Evolutionary conservation across 2,329 filamentous ascomycete species (phyloP), one percentile per base, ranked within the genome.

Genomic region (Knoxdaviesia capensis): DNA sequence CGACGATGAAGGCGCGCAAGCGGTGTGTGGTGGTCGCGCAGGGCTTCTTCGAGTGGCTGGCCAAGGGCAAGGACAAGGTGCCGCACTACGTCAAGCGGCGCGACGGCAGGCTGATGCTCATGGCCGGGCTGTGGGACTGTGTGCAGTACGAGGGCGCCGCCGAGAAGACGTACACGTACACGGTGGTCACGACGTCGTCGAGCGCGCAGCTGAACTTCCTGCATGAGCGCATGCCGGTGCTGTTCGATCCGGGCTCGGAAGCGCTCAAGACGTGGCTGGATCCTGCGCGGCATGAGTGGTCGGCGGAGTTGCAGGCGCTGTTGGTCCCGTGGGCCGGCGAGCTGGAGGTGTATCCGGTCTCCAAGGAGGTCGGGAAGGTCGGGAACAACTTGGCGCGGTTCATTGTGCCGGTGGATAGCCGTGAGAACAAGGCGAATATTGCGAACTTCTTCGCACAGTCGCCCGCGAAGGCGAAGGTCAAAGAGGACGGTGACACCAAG

Each of bases 21-120:
- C 70, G 90, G 31, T 96, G 90, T 56, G 66, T 96, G 28, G 75
- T 96, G 7, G 55, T 94, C 5, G 86, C 83, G 7, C 80, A 94
- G 58, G 90, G 90, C 1, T 98, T 96, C 59, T 98, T 85, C 53
- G 90, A 98, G 59, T 96, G 90, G 90, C 63, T 92, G 45, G 88
- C 88, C 58, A 83, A 78, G 51, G 78, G 52, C 42, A 87, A 81
- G 50, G 80, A 90, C 42, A 92, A 84, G 59, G 62, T 88, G 2
- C 88, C 90, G 7, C 77, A 96, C 57, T 94, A 77, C 52, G 71
- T 85, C 28, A 87, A 78, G 59, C 68, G 86, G 31, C 81, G 76
- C 50, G 88, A 96, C 54, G 82, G 81, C 0, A 71, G 76, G 50
- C 61, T 94, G 51, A 83, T 94, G 79, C 88, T 76, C 52, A 77